A percentile compares a stretch with the other conserved stretches of the same genome.
phyloP scores from a whole-genome alignment of 2,329 filamentous ascomycete genomes.

The Hyphodiscus sp. region DNA sequence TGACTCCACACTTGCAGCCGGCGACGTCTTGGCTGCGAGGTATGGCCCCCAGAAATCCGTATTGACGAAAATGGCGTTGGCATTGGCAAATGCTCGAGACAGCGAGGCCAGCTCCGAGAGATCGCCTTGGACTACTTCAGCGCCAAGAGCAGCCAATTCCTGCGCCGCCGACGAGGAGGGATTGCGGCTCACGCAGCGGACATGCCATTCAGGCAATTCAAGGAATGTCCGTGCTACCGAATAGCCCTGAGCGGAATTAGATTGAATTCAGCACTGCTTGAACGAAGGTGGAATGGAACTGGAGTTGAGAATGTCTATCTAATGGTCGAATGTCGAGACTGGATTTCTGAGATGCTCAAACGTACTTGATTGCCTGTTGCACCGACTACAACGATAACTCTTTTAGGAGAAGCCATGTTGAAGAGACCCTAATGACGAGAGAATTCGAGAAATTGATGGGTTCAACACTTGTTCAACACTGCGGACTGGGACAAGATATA shows the following conservation, averaged over 20 bases:
- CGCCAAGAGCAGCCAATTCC: conserved; percentile 16
- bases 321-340: too few relatives aligned
- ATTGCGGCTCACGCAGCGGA: conserved; percentile 22
- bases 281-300: too few relatives aligned
- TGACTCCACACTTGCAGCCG: neutral
- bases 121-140: conserved; percentile 24
- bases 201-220: conserved; percentile 21
- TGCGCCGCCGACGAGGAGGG: conserved; percentile 12
- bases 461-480: too few relatives aligned
- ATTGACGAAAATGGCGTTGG: conserved; percentile 24
- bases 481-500: too few relatives aligned
- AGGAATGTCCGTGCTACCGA: conserved; percentile 38
- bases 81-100: conserved; percentile 17
- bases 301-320: too few relatives aligned
- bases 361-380: conserved; percentile 55
- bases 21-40: neutral
- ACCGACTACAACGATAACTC: conserved; percentile 49
- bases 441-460: too few relatives aligned
- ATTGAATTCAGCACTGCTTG: too few relatives aligned
- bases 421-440: conserved; percentile 20
- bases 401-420: conserved; percentile 17
- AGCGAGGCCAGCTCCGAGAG: conserved; percentile 19
- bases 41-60: conserved; percentile 23
- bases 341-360: too few relatives aligned
- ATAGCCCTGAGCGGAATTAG: too few relatives aligned